Base-by-base conservation (phyloP, 2,329 filamentous ascomycete species). In the Sporothrix mexicana region DNA sequence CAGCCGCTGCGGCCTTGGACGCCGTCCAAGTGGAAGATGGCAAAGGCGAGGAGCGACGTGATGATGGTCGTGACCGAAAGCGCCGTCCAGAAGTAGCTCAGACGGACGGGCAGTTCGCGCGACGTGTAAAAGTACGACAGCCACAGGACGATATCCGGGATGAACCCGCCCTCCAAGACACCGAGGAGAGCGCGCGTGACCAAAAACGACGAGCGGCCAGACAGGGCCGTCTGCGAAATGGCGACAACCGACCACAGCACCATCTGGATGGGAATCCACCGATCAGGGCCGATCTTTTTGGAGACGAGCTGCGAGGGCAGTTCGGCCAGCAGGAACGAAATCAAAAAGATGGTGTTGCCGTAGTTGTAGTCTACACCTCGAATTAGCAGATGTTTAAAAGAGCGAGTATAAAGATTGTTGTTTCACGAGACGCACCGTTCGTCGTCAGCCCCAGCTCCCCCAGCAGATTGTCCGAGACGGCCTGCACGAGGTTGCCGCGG, bases 391-490 rank as follows among this genome's bases (percentile, higher is more conserved):
- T 36, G 9, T n/a, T 1, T n/a, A n/a, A n/a, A n/a, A n/a, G n/a
- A n/a, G n/a, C n/a, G n/a, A n/a, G n/a, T n/a, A n/a, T n/a, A 49
- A 13, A 7, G 3, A 7, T 45, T 12, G 47, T 3, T 51, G 15
- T 15, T 4, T n/a, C 5, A n/a, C 3, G 10, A 15, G 7, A 23
- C 51, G 4, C 7, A 83, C 81, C 86, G 78, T 86, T 82, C 0
- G 82, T 85, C 20, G 78, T 81, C 71, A 85, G 75, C 1, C 78
- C 77, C n/a, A 85, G 78, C 69, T 89, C 90, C 75, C 79, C 81
- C 4, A 92, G 80, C 80, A 92, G 85, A 73, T 89, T 90, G 78
- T 90, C 88, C 0, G 87, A 87, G 17, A 89, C 80, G 9, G 88
- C 90, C 78, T 89, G 88, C 2, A 76, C 74, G 13, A 91, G 83